phyloP scores from a whole-genome alignment of 176 grass and related monocot species.

The Zea mays region Zm-B73-REFERENCE-NAM-5.0 NC_050105.1:13579001-13579500 shows the following conservation, averaged over 20 bases:
- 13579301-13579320: conserved; percentile 29
- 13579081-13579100: too few species aligned
- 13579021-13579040: too few species aligned
- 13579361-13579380: conserved; percentile 28
- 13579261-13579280: not conserved
- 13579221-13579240: conserved; percentile 25
- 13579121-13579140: too few species aligned
- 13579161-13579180: too few species aligned
- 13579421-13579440: conserved; percentile 15
- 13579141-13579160: too few species aligned
- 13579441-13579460: not conserved
- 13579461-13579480: not conserved
- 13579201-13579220: too few species aligned
- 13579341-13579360: not conserved
- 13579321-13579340: conserved; percentile 23
- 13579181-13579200: too few species aligned
- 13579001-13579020: too few species aligned
- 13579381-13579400: conserved; percentile 5
- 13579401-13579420: conserved; percentile 12
- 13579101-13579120: too few species aligned
- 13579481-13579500: not conserved
- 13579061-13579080: too few species aligned
- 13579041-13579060: too few species aligned
- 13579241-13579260: not conserved
- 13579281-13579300: not conserved